phyloP scores from a whole-genome alignment of 2,329 filamentous ascomycete species.

The Huntiella bhutanensis region DNA sequence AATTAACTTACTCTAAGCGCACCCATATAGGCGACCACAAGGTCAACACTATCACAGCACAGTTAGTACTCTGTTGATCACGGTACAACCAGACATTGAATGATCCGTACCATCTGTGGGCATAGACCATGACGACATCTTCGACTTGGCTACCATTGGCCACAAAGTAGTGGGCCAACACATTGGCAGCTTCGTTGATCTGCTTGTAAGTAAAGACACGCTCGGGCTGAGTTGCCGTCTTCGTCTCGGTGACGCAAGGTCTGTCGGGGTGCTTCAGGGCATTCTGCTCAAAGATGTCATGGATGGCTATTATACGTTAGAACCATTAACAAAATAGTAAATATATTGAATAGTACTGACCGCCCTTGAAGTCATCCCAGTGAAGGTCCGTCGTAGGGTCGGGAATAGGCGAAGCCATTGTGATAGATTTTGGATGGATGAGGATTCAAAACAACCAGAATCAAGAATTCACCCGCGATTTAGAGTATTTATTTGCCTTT shows the following conservation, averaged over 20 bases:
- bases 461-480: too few species aligned
- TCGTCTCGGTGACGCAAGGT: constrained; percentile 31
- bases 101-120: constrained; percentile 46
- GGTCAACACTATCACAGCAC: constrained; percentile 29
- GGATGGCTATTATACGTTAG: constrained; percentile 30
- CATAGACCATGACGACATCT: constrained; percentile 87
- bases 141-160: constrained; percentile 54
- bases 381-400: constrained; percentile 49
- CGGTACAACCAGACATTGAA: background rate
- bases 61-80: background rate
- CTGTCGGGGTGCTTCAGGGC: constrained; percentile 47
- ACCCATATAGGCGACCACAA: constrained; percentile 59
- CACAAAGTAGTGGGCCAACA: constrained; percentile 60
- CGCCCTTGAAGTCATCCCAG: constrained; percentile 45
- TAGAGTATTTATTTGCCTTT: too few species aligned
- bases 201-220: constrained; percentile 65
- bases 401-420: constrained; percentile 23
- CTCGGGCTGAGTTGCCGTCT: constrained; percentile 26
- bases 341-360: constrained; percentile 6
- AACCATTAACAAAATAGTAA: background rate
- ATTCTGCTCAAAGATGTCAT: constrained; percentile 49
- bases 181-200: constrained; percentile 70
- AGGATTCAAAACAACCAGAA: too few species aligned
- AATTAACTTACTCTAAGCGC: constrained; percentile 23
- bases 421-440: background rate